Evolutionary conservation across 257 asterid genomes (phyloP).

Genomic region (Marsdenia floribunda): DNA sequence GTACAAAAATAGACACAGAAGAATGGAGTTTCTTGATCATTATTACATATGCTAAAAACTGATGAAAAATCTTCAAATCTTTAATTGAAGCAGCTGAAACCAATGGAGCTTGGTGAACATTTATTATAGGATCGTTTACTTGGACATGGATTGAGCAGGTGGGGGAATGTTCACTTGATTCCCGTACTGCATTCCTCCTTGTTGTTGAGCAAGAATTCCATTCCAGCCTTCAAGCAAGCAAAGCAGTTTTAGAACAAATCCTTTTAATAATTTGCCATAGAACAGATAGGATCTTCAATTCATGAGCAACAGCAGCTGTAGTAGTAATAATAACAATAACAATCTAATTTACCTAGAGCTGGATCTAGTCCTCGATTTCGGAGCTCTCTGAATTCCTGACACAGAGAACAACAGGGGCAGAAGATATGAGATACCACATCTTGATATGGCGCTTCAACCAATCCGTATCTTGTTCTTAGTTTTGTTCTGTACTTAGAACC

Average conservation of each 20-base stretch:
- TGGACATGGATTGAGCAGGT: slow-evolving; percentile 37
- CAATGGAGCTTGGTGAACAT: background rate
- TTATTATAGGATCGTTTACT: slow-evolving; percentile 7
- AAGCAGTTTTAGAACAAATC: background rate
- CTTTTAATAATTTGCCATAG: background rate
- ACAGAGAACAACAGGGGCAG: slow-evolving; percentile 43
- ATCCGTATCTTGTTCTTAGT: slow-evolving; percentile 34
- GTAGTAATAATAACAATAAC: background rate
- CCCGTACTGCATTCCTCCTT: slow-evolving; percentile 20
- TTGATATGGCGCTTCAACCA: slow-evolving; percentile 47
- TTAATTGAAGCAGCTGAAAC: background rate
- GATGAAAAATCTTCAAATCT: background rate
- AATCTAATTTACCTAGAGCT: slow-evolving; percentile 6
- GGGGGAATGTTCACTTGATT: slow-evolving; percentile 29
- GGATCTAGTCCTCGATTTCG: slow-evolving; percentile 38
- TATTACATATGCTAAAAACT: no score
- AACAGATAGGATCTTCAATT: no score
- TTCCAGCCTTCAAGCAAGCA: slow-evolving; percentile 40
- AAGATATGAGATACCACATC: slow-evolving; percentile 39
- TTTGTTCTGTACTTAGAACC: slow-evolving; percentile 41
- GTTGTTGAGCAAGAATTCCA: slow-evolving; percentile 41
- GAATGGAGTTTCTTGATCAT: background rate
- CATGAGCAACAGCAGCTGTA: background rate
- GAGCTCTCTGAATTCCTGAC: slow-evolving; percentile 53
- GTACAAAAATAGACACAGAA: background rate